Evolutionary conservation across 257 asterid species (phyloP).

Genomic region (Mentha longifolia): DNA sequence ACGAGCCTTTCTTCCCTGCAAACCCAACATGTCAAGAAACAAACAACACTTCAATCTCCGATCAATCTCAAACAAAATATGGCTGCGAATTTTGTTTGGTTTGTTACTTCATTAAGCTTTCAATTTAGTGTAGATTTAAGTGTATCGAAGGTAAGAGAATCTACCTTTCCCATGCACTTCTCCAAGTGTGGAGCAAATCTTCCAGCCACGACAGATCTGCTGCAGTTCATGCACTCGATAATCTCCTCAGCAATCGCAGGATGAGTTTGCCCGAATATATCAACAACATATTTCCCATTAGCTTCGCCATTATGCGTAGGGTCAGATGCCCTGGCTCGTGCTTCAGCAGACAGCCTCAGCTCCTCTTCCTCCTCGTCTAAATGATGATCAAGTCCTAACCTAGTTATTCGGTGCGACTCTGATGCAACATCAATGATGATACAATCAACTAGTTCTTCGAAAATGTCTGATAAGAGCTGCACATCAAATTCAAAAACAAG

Average conservation of each 20-base stretch:
- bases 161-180: slow-evolving; percentile 99
- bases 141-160: background rate
- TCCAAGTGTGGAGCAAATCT: slow-evolving; percentile 97
- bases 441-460: slow-evolving; percentile 73
- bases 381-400: slow-evolving; percentile 85
- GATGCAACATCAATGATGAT: slow-evolving; percentile 91
- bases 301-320: slow-evolving; percentile 76
- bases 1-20: slow-evolving; percentile 97
- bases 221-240: slow-evolving; percentile 92
- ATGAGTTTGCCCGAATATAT: slow-evolving; percentile 94
- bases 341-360: slow-evolving; percentile 78
- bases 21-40: background rate
- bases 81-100: background rate
- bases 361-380: slow-evolving; percentile 89
- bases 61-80: slow-evolving; percentile 1
- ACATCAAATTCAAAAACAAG: slow-evolving; percentile 28
- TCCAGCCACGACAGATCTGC: slow-evolving; percentile 80
- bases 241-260: slow-evolving; percentile 86
- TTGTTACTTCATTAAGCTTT: background rate
- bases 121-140: background rate
- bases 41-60: background rate
- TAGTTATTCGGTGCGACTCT: slow-evolving; percentile 86
- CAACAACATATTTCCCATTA: slow-evolving; percentile 81
- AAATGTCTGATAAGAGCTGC: slow-evolving; percentile 68
- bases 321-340: slow-evolving; percentile 77